Evolutionary conservation across 2,329 filamentous ascomycete species (phyloP).

Genomic region (Ophiostoma sp.): DNA sequence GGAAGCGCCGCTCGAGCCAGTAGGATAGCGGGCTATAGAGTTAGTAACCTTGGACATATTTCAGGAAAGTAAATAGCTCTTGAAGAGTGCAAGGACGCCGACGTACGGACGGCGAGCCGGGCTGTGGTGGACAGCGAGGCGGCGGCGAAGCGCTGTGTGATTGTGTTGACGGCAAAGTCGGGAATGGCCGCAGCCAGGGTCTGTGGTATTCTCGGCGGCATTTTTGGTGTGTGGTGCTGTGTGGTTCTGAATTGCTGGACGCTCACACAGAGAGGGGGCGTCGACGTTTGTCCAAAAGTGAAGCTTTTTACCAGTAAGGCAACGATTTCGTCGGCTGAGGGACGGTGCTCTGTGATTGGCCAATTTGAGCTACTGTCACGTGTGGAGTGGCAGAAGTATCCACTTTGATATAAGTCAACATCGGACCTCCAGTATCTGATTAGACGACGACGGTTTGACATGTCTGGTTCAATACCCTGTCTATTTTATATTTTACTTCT

Average conservation of each 20-base stretch:
- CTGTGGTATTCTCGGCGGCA: constrained; percentile 27
- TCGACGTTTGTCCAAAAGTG: constrained; percentile 1
- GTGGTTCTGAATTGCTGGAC: not conserved
- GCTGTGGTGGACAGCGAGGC: constrained; percentile 24
- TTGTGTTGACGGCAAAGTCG: not conserved
- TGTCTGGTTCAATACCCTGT: too few relatives aligned
- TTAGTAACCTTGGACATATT: too few relatives aligned
- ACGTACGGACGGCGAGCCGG: constrained; percentile 20
- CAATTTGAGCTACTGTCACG: not conserved
- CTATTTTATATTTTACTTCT: too few relatives aligned
- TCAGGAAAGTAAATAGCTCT: too few relatives aligned
- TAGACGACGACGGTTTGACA: not conserved
- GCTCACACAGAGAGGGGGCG: constrained; percentile 6
- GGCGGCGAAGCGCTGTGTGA: constrained; percentile 23
- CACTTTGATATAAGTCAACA: not conserved
- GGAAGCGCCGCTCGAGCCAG: constrained; percentile 24
- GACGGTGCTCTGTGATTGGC: constrained; percentile 4
- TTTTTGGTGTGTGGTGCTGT: constrained; percentile 16
- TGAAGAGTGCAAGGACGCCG: not conserved
- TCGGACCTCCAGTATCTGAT: not conserved
- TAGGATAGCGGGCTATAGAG: constrained; percentile 3
- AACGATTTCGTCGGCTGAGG: constrained; percentile 11
- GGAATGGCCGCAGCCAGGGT: constrained; percentile 10
- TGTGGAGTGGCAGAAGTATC: not conserved
- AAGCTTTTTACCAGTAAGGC: constrained; percentile 16